A percentile compares a stretch with the other conserved stretches of the same genome.
These are phyloP conservation scores for Allium sativum DNA, from an alignment of 106 monocot genomes.

Conservation along the genomic window DNA sequence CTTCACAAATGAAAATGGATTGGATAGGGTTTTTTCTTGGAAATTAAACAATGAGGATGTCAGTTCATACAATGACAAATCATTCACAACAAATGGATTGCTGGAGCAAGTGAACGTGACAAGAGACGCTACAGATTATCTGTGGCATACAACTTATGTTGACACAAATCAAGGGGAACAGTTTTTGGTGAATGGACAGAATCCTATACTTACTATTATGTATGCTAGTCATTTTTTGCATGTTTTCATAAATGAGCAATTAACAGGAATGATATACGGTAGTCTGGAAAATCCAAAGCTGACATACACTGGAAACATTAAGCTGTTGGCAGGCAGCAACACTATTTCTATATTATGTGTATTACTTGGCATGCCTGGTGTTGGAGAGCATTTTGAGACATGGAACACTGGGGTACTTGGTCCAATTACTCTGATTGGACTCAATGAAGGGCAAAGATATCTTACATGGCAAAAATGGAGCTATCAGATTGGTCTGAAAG, in stretches of 20 bases:
- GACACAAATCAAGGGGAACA: slow-evolving; percentile 18
- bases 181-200: slow-evolving; percentile 17
- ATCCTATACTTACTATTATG: slow-evolving; percentile 21
- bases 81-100: slow-evolving; percentile 34
- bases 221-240: slow-evolving; percentile 26
- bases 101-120: slow-evolving; percentile 53
- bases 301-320: slow-evolving; percentile 31
- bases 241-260: slow-evolving; percentile 22
- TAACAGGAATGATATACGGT: slow-evolving; percentile 21
- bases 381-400: slow-evolving; percentile 22
- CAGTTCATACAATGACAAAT: slow-evolving; percentile 18
- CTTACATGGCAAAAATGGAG: slow-evolving; percentile 61
- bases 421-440: slow-evolving; percentile 41
- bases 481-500: slow-evolving; percentile 52
- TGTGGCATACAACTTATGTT: slow-evolving; percentile 52
- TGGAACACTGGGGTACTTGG: slow-evolving; percentile 24
- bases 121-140: slow-evolving; percentile 51
- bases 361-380: slow-evolving; percentile 44
- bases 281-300: slow-evolving; percentile 14
- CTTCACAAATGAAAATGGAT: slow-evolving; percentile 44
- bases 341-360: slow-evolving; percentile 16
- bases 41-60: slow-evolving; percentile 23
- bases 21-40: slow-evolving; percentile 32
- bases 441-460: slow-evolving; percentile 48
- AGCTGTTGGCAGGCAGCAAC: slow-evolving; percentile 40